Evolutionary conservation across 176 grass and related monocot species (phyloP).

Genomic region (Alopecurus myosuroides): DNA sequence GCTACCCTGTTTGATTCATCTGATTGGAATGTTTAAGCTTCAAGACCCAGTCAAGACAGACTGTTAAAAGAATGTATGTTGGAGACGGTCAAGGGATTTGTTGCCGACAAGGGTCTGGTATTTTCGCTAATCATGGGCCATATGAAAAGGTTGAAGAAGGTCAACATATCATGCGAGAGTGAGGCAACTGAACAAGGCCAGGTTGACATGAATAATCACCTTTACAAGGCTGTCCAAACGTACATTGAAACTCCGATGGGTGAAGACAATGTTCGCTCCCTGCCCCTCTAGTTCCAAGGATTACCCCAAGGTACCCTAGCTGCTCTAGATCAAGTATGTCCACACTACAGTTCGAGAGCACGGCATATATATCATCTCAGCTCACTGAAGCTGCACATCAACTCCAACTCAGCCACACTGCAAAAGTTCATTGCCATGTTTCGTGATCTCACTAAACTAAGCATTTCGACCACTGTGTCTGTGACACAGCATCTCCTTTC

Average conservation of each 20-base stretch:
- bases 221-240: background rate
- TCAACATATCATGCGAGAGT: constrained; percentile 2
- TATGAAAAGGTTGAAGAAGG: background rate
- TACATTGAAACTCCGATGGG: background rate
- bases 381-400: constrained; percentile 11
- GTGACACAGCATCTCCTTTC: too few relatives aligned
- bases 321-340: background rate
- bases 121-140: background rate
- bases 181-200: background rate
- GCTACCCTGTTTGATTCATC: background rate
- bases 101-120: background rate
- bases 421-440: background rate
- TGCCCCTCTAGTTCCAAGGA: background rate
- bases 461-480: background rate
- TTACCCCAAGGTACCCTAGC: background rate
- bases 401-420: background rate
- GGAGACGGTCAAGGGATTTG: background rate
- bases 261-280: background rate
- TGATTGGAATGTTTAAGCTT: constrained; percentile 18
- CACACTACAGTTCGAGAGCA: background rate
- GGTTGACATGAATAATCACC: background rate
- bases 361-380: background rate
- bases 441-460: background rate
- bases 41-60: background rate
- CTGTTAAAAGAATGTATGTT: background rate